A percentile compares a stretch with the other conserved stretches of the same genome.
Evolutionary conservation across 1,284 basidiomycete species (phyloP).

Genomic region (Coniferiporia weirii): DNA sequence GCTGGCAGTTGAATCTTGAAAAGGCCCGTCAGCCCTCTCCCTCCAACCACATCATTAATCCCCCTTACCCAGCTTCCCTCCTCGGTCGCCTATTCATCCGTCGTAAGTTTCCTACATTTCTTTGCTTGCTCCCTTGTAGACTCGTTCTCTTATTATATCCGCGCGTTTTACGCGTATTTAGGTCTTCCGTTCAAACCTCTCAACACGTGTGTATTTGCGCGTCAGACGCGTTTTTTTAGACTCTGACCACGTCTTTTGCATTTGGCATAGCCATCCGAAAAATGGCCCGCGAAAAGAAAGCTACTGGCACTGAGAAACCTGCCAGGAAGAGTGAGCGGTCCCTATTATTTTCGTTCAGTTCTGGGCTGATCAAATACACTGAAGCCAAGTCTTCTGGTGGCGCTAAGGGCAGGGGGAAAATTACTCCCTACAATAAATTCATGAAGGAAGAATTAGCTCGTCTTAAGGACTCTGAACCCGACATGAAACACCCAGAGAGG

Average conservation of each 20-base stretch:
- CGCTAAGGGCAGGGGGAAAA: conserved; percentile 42
- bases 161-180: conserved; percentile 5
- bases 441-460: conserved; percentile 69
- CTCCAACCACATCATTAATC: conserved; percentile 16
- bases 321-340: conserved; percentile 26
- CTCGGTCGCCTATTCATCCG: not conserved
- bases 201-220: conserved; percentile 15
- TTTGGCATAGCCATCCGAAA: not conserved
- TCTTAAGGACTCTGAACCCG: conserved; percentile 65
- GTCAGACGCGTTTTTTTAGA: conserved; percentile 16
- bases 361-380: conserved; percentile 15
- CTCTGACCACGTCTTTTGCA: conserved; percentile 5
- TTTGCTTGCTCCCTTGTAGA: not conserved
- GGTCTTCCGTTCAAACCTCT: conserved; percentile 3
- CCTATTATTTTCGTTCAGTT: conserved; percentile 15
- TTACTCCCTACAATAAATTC: conserved; percentile 72
- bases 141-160: not conserved
- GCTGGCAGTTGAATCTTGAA: conserved; percentile 15
- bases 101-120: conserved; percentile 6
- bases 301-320: conserved; percentile 28
- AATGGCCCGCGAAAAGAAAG: conserved; percentile 30
- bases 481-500: conserved; percentile 68
- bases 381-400: conserved; percentile 35
- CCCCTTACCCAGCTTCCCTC: conserved; percentile 10
- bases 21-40: conserved; percentile 17